Evolutionary conservation across 1,139 yeast species (phyloP), one percentile per base, ranked within the genome.

Genomic region (Kurtzmaniella quercitrusa): DNA sequence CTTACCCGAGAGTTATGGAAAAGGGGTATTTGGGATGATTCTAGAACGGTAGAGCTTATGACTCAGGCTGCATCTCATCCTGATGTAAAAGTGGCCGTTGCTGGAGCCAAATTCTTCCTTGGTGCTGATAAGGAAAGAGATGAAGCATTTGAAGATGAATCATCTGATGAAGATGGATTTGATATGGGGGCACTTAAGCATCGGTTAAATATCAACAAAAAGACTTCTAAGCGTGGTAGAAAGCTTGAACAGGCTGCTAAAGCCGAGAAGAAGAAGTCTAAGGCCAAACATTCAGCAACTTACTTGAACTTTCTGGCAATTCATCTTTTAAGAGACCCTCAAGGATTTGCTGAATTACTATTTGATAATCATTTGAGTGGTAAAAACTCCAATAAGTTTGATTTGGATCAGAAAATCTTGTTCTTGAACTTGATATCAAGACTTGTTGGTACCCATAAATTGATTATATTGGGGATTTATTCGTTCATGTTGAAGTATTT

Each of bases 121-220:
- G 97, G 96, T 49, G 96, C 96, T 23, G 98, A 93, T 60, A 86
- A 85, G 58, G 98, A 93, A 65, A 80, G 97, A 68, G 96, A 90
- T 50, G 96, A 87, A 48, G 81, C 82, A 34, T 75, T 80, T 51
- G 85, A 82, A 48, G 88, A 84, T 48, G 82, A 83, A 2, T 81
- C 81, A 15, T 79, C 81, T 15, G 87, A 81, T 48, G 95, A 87
- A 31, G 88, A 83, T 16, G 84, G 78, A 2, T 74, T 86, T 45
- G 93, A 85, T 59, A 68, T 85, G 61, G 70, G 67, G 48, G 76
- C 87, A 0, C 65, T 93, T 49, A 85, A 78, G 63, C 98, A 93
- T 64, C 85, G 81, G 58, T 74, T 88, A 77, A 81, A 77, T 52
- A 81, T 91, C 54, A 90, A 90, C 65, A 93, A 93, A 65, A 89